Evolutionary conservation across 2,329 filamentous ascomycete genomes (phyloP), one percentile per base, ranked within the genome.

Genomic region (Nemania diffusa): DNA sequence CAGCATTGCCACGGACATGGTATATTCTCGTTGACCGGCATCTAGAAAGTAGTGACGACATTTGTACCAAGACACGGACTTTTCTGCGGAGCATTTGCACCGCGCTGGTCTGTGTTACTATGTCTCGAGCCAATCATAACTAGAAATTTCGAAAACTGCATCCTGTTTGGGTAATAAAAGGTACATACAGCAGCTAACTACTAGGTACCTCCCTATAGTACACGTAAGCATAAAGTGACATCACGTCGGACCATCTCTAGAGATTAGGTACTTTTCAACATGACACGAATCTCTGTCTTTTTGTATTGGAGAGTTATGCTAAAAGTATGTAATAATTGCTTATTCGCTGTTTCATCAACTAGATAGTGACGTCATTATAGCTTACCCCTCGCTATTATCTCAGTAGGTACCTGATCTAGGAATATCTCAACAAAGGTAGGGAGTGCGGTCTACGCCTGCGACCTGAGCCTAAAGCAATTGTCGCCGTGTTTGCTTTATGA

Each of bases 11-110:
- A 22, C 44, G 37, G 37, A 13, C 37, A 40, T 40, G 48, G 22
- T 29, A n/a, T 17, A 51, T 27, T 7, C 48, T 6, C 26, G 15
- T 11, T 29, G 9, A 51, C 42, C 17, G 52, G 44, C 48, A 57
- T 63, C 20, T 24, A n/a, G 34, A 59, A 3, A 29, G 26, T 22
- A 58, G 57, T 70, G 68, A 70, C 66, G 68, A 69, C 66, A 70
- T 65, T 46, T 40, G 15, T 61, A 26, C 27, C 24, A 27, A n/a
- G 32, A 20, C 2, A 44, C 55, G n/a, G 32, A 40, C n/a, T 27
- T 20, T 53, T 24, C 40, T 17, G 59, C 66, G 68, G 68, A 70
- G 68, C 66, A 62, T 66, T 70, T 69, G 62, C 48, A 22, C 66
- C 68, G n/a, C n/a, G n/a, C n/a, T n/a, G 68, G 59, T 15, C 22